Base-by-base conservation (phyloP, 106 monocot genomes). In the Phalaenopsis aphrodite region DNA sequence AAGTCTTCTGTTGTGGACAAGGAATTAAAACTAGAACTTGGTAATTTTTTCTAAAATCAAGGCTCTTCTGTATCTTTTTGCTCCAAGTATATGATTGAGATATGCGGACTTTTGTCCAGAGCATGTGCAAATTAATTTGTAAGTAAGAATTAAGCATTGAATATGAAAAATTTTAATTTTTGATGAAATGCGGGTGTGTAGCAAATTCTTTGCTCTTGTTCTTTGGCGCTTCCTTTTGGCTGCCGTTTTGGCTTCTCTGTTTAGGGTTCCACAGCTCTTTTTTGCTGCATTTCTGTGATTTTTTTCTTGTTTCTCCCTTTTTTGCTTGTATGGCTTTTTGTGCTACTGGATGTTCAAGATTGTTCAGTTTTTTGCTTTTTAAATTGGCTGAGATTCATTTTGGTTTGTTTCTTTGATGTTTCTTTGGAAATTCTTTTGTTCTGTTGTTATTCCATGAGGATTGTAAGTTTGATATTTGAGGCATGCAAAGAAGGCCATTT, bases 11-110 rank as follows among this genome's bases (percentile, higher is more conserved):
- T 82, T 16, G 61, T 75, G 15, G 90, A 88, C 42, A 83, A 82
- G n/a, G 92, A 90, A 16, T 37, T 86, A 76, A 92, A 86, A 74
- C 87, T 90, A 68, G 82, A 90, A 79, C 45, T 90, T 38, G 93
- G 93, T 93, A 61, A 82, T 85, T 81, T 19, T 7, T 61, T 80
- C 17, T 80, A 48, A 3, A 39, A 55, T 23, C 76, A 30, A 45
- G 21, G 48, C 49, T 76, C 76, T 11, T 76, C 45, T 74, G 5
- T 43, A 74, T 74, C 71, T 39, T 39, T 42, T 36, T 1, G n/a
- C 5, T 0, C 19, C n/a, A 42, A 45, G 18, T 36, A 14, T 38
- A 14, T 38, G 69, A 38, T 14, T 69, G 39, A 38, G 37, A 69
- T 69, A 15, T 69, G 14, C 39, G 0, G 39, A 39, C 69, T 69